Evolutionary conservation across 176 grass and related monocot genomes (phyloP).

Genomic region (Rhynchospora breviuscula): DNA sequence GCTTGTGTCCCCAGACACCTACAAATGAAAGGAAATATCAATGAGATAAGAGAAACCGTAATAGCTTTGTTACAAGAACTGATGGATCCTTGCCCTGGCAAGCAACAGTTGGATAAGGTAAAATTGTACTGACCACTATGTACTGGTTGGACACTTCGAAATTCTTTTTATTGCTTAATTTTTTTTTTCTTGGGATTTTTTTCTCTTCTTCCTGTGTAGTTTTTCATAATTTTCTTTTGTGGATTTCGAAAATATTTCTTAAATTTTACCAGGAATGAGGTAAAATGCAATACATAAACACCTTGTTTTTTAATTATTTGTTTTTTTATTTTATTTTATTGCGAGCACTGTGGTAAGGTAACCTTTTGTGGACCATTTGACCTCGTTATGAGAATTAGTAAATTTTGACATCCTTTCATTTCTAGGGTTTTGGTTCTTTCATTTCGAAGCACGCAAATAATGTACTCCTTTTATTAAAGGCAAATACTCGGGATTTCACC

Average conservation of each 20-base stretch:
- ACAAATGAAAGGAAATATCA: conserved; percentile 20
- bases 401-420: background rate
- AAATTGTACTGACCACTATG: background rate
- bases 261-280: background rate
- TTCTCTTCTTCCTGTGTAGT: background rate
- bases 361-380: background rate
- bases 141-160: background rate
- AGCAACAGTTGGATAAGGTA: background rate
- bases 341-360: background rate
- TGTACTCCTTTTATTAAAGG: background rate
- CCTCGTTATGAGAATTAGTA: background rate
- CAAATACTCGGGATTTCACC: background rate
- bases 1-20: conserved; percentile 71
- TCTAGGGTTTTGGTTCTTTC: background rate
- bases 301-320: background rate
- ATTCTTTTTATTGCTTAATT: background rate
- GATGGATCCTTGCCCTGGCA: background rate
- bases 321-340: background rate
- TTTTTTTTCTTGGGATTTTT: background rate
- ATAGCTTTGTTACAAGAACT: background rate
- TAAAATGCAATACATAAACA: background rate
- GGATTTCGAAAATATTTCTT: background rate
- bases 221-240: background rate
- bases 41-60: background rate
- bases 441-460: background rate